These are phyloP conservation scores for Nidula microcarpa DNA, from an alignment of 768 basidiomycete genomes.

Conservation along the genomic window DNA sequence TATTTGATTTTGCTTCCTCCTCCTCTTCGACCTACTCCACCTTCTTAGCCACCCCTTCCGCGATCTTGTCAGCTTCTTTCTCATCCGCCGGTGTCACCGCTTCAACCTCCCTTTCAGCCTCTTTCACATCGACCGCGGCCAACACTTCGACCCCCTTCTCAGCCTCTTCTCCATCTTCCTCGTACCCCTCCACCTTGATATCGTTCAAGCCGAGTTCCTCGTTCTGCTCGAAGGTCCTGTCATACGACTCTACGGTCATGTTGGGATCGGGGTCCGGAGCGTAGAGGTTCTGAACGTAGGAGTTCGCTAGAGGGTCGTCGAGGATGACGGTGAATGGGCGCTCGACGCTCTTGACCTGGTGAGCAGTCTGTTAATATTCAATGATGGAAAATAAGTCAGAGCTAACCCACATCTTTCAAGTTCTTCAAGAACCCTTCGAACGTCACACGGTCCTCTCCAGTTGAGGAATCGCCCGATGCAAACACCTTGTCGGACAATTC, in stretches of 20 bases:
- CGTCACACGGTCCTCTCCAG: constrained; percentile 41
- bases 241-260: constrained; percentile 81
- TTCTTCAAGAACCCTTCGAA: constrained; percentile 76
- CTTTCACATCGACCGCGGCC: too few relatives aligned
- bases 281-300: constrained; percentile 94
- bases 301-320: constrained; percentile 94
- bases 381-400: neutral
- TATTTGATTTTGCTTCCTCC: too few relatives aligned
- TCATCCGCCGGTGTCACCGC: too few relatives aligned
- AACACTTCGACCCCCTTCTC: too few relatives aligned
- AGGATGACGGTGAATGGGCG: constrained; percentile 88
- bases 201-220: constrained; percentile 93
- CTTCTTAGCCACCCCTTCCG: too few relatives aligned
- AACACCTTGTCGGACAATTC: constrained; percentile 90
- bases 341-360: constrained; percentile 73
- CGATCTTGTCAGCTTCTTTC: too few relatives aligned
- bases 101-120: too few relatives aligned
- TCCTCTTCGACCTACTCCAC: too few relatives aligned
- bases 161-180: constrained; percentile 21
- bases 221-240: constrained; percentile 86
- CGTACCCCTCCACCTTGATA: constrained; percentile 80
- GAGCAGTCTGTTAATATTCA: neutral
- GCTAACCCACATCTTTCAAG: constrained; percentile 63
- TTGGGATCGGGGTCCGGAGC: constrained; percentile 97
- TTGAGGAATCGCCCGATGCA: constrained; percentile 63